Evolutionary conservation across 305 asterid species (phyloP).

Genomic region (Petunia hybrid): DNA sequence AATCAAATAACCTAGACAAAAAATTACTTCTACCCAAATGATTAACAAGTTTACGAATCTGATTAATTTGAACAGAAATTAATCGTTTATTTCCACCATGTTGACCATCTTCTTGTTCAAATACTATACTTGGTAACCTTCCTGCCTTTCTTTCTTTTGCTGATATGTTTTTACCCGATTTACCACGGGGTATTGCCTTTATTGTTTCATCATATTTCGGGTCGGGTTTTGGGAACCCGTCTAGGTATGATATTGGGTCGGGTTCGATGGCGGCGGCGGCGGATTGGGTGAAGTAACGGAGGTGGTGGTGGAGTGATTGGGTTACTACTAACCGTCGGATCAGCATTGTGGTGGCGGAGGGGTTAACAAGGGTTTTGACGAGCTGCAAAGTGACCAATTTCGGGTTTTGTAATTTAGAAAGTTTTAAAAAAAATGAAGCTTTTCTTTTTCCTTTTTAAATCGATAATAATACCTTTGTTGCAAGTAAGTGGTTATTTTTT

Average conservation of each 20-base stretch:
- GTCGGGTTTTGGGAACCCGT: constrained; percentile 81
- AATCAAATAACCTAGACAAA: constrained; percentile 75
- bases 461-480: too few relatives aligned
- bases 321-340: constrained; percentile 63
- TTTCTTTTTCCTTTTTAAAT: too few relatives aligned
- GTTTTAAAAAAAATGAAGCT: too few relatives aligned
- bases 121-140: constrained; percentile 86
- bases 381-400: too few relatives aligned
- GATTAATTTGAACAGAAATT: constrained; percentile 78
- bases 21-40: constrained; percentile 76
- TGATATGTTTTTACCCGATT: constrained; percentile 72
- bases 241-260: constrained; percentile 52
- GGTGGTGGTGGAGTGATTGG: constrained; percentile 46
- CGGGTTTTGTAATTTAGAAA: too few relatives aligned
- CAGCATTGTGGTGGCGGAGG: constrained; percentile 54
- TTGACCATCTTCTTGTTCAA: constrained; percentile 95
- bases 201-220: constrained; percentile 81
- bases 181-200: constrained; percentile 70
- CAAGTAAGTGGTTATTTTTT: too few relatives aligned
- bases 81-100: constrained; percentile 95
- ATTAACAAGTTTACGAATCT: constrained; percentile 90
- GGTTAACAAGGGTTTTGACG: constrained; percentile 51
- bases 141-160: constrained; percentile 76
- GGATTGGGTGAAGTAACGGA: constrained; percentile 47
- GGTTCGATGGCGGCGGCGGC: constrained; percentile 55